Base-by-base conservation (phyloP, 2,329 filamentous ascomycete genomes). In the Diplodia intermedia region DNA sequence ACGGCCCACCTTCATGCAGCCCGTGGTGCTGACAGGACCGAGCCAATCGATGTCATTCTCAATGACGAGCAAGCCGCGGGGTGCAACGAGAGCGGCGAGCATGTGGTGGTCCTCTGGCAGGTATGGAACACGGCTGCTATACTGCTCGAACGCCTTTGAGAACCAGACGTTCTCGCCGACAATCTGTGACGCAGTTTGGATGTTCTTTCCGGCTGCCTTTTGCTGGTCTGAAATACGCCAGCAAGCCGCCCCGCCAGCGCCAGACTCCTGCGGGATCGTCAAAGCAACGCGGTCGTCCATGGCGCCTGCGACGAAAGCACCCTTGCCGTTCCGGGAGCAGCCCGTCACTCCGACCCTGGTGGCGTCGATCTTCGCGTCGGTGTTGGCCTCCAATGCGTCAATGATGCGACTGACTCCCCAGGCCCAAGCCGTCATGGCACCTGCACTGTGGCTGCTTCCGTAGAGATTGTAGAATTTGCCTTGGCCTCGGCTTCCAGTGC, bases 271-370 rank as follows among this genome's bases (percentile, higher is more conserved):
- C 0, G 87, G 86, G 43, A 90, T 81, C 15, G 86, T 88, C 40
- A 90, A 81, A 20, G 85, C 86, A 69, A 89, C 86, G 52, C 87
- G 86, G 66, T 80, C 74, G 69, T 87, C 86, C 26, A 89, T 80
- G 2, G 87, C 87, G 18, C 86, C 86, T 4, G 84, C 85, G n/a
- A 89, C 80, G 70, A 89, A 83, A 36, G 87, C 87, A 14, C 87
- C 87, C 79, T 89, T 89, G 67, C 86, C 87, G 77, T 89, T 88
- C 50, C 87, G 84, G 65, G 86, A 89, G 80, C 87, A 90, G 5
- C 88, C 88, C 15, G 86, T 89, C 1, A 89, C 86, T 57, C 85
- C 87, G 14, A 80, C 66, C 29, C 74, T 74, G 69, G 74, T 75
- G 29, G 78, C 70, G 69, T 80, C 74, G 74, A 89, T 88, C 14